phyloP scores from a whole-genome alignment of 2,329 filamentous ascomycete species.

The Microcyclosporella mali region DNA sequence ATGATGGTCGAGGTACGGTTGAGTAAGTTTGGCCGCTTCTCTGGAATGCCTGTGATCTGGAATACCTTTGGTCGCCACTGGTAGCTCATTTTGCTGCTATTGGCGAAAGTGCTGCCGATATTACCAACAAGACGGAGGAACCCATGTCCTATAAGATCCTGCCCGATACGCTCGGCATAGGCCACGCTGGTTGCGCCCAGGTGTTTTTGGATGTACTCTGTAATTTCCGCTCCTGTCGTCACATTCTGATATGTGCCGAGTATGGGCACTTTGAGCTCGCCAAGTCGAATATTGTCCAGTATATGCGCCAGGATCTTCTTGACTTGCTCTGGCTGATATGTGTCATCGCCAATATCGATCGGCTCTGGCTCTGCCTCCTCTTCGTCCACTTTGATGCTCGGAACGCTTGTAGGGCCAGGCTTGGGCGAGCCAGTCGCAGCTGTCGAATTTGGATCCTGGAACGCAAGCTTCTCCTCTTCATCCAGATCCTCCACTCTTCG shows the following conservation, averaged over 20 bases:
- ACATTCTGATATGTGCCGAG: constrained; percentile 92
- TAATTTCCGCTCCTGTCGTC: constrained; percentile 84
- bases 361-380: constrained; percentile 69
- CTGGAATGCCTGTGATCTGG: constrained; percentile 76
- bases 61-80: constrained; percentile 95
- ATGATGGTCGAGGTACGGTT: constrained; percentile 68
- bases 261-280: constrained; percentile 91
- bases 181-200: constrained; percentile 78
- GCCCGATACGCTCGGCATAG: constrained; percentile 89
- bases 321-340: constrained; percentile 76
- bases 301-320: constrained; percentile 86
- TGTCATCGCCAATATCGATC: constrained; percentile 84
- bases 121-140: constrained; percentile 88
- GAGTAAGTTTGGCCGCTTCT: constrained; percentile 67
- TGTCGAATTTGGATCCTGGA: constrained; percentile 68
- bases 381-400: constrained; percentile 77
- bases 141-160: constrained; percentile 80
- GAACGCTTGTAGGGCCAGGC: constrained; percentile 50
- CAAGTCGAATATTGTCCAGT: constrained; percentile 76
- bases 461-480: constrained; percentile 97
- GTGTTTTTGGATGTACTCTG: constrained; percentile 87
- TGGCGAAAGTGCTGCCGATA: constrained; percentile 91
- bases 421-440: constrained; percentile 43
- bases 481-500: constrained; percentile 91
- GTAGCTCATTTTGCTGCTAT: constrained; percentile 95